Base-by-base conservation (phyloP, 805 yeast genomes). In the Candida ipomoeae region DNA sequence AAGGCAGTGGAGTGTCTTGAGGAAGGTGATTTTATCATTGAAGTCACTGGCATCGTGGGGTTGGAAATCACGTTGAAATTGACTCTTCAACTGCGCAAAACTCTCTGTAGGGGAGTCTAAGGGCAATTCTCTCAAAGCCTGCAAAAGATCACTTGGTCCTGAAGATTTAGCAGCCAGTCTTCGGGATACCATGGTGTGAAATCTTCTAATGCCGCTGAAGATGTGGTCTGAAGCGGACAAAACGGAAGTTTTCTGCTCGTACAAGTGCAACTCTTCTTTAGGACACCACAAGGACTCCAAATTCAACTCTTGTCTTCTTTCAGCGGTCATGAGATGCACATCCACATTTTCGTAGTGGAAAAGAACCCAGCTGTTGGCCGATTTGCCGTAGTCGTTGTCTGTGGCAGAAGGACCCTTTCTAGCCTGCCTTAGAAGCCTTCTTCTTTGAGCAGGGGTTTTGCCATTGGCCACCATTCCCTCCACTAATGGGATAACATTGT, bases 291-390 rank as follows among this genome's bases (percentile, higher is more conserved):
- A 61, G 21, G 77, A 72, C 63, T 89, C 96, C 62, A 91, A 73
- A 59, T 87, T 82, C 55, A 92, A 68, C 51, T 80, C 83, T 15
- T 66, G 63, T 51, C 97, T 74, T 64, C 92, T 80, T 38, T 82
- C 83, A 4, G 75, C 73, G 0, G 96, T 88, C 60, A 91, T 67
- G 15, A 91, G 66, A 66, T 91, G 96, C 32, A 91, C 76, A 48
- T 74, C 79, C 3, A 89, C 78, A 36, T 81, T 81, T 53, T 84
- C 85, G 44, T 89, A 78, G 58, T 89, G 89, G 44, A 90, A 72
- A 79, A 88, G 81, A 20, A 88, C 82, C 98, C 98, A 91, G 23
- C 87, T 79, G 58, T 89, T 89, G 4, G 83, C 74, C 5, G 73
- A 57, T 11, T 70, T 68, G 14, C 87, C 86, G 58, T 79, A 83